Evolutionary conservation across 1,284 basidiomycete genomes (phyloP).

Genomic region (Ceratobasidium sp.): DNA sequence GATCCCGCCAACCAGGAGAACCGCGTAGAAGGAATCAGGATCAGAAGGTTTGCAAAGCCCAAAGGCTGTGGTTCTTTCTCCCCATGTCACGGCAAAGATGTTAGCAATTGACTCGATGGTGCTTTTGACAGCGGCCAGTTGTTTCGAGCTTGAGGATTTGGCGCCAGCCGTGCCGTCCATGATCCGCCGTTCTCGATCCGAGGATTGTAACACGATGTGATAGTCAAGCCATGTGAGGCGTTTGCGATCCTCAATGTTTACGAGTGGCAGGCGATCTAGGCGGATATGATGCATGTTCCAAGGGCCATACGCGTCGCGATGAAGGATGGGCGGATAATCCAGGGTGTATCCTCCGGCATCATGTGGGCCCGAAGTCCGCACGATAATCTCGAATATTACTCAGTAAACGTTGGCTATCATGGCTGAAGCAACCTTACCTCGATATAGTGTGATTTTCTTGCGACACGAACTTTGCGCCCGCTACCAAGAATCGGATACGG

Average conservation of each 20-base stretch:
- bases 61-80: too few relatives aligned
- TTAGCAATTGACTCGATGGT: too few relatives aligned
- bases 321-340: not conserved
- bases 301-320: not conserved
- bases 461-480: conserved; percentile 12
- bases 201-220: not conserved
- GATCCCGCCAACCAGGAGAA: conserved; percentile 14
- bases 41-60: not conserved
- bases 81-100: too few relatives aligned
- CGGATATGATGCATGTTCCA: conserved; percentile 30
- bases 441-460: conserved; percentile 24
- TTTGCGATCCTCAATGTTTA: not conserved
- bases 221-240: conserved; percentile 17
- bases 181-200: conserved; percentile 5
- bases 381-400: not conserved
- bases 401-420: too few relatives aligned
- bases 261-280: not conserved
- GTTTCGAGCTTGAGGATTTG: not conserved
- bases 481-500: conserved; percentile 27
- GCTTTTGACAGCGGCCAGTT: conserved; percentile 1
- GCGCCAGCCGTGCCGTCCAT: not conserved
- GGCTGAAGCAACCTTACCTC: conserved; percentile 10
- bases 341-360: conserved; percentile 11
- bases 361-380: not conserved
- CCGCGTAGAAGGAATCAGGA: not conserved